Conservation (phyloP, 192 early-diverging fungal genomes). For the Umbelopsis ramanniana region DNA sequence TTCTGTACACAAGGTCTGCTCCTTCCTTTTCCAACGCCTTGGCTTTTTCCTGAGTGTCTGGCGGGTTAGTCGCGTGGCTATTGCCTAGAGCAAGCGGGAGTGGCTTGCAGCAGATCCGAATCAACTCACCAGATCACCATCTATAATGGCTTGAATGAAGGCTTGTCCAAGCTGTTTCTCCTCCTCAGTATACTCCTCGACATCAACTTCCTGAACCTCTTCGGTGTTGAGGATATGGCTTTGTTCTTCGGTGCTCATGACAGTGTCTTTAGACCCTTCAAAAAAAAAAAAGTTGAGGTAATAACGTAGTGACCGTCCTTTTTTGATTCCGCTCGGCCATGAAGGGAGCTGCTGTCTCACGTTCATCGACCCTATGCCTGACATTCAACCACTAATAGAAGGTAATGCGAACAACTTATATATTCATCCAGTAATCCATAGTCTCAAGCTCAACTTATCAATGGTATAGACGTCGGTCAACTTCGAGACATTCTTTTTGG, state of each 20-base stretch:
- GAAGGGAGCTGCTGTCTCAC: not conserved
- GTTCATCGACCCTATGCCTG: not conserved
- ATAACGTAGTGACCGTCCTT: not conserved
- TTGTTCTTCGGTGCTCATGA: slow-evolving; percentile 17
- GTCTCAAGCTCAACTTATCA: no score
- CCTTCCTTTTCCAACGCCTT: slow-evolving; percentile 51
- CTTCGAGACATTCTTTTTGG: slow-evolving; percentile 4
- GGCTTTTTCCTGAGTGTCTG: slow-evolving; percentile 34
- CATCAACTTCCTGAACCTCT: slow-evolving; percentile 20
- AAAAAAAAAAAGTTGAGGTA: not conserved
- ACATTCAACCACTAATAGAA: slow-evolving; percentile 9
- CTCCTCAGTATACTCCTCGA: slow-evolving; percentile 33
- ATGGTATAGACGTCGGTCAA: not conserved
- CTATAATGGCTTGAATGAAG: slow-evolving; percentile 30
- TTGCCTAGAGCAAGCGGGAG: no score
- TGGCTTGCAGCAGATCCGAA: no score
- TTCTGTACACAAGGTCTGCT: slow-evolving; percentile 60
- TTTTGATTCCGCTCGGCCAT: not conserved
- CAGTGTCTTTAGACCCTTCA: not conserved
- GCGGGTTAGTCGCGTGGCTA: not conserved
- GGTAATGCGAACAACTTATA: not conserved
- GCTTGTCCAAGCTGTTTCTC: slow-evolving; percentile 34
- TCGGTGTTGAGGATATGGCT: not conserved
- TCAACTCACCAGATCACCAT: slow-evolving; percentile 31
- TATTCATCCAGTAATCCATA: not conserved